phyloP scores from a whole-genome alignment of 2,329 filamentous ascomycete species.

The Penicillium sp. region DNA sequence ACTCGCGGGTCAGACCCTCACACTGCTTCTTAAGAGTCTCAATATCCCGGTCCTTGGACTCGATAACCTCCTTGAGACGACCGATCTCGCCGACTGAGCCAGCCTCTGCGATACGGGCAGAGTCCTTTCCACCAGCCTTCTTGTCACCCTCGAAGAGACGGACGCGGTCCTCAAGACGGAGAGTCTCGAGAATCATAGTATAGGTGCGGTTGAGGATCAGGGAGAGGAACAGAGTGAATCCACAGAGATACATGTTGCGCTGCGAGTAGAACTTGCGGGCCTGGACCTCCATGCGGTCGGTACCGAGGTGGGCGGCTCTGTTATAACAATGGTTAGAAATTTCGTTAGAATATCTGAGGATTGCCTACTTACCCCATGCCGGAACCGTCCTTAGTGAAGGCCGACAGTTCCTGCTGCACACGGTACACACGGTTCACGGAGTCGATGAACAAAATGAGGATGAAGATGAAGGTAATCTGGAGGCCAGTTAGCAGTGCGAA shows the following conservation, averaged over 20 bases:
- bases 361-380: slow-evolving; percentile 49
- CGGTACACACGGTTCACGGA: slow-evolving; percentile 95
- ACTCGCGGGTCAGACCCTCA: slow-evolving; percentile 77
- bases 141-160: slow-evolving; percentile 73
- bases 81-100: slow-evolving; percentile 71
- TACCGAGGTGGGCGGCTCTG: slow-evolving; percentile 72
- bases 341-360: slow-evolving; percentile 7
- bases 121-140: slow-evolving; percentile 61
- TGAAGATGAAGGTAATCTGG: slow-evolving; percentile 96
- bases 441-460: slow-evolving; percentile 95
- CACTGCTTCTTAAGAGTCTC: slow-evolving; percentile 90
- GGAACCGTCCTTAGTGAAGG: slow-evolving; percentile 62
- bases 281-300: slow-evolving; percentile 96
- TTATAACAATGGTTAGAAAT: slow-evolving; percentile 21
- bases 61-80: slow-evolving; percentile 69
- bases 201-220: slow-evolving; percentile 98
- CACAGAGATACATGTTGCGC: slow-evolving; percentile 99
- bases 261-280: slow-evolving; percentile 99
- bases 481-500: background rate
- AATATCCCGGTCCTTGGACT: slow-evolving; percentile 76
- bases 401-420: slow-evolving; percentile 82
- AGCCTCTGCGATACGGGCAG: slow-evolving; percentile 67
- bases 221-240: slow-evolving; percentile 97
- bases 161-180: slow-evolving; percentile 88
- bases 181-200: slow-evolving; percentile 89